A percentile compares a stretch with the other conserved stretches of the same genome.
Evolutionary conservation across 257 asterid species (phyloP).

Genomic region (Linaria vulgaris): DNA sequence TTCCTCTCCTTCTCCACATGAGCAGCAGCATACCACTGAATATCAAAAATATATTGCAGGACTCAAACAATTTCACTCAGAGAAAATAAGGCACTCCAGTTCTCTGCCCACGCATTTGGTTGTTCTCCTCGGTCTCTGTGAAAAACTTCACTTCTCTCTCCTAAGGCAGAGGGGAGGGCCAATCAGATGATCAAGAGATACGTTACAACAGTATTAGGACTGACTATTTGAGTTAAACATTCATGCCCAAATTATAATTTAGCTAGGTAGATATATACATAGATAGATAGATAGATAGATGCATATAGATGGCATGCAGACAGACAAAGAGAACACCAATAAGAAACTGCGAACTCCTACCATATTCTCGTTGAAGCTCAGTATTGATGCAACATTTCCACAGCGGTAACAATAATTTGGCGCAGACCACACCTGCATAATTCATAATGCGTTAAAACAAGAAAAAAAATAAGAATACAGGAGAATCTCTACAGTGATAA

Average conservation of each 20-base stretch:
- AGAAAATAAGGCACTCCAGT: conserved; percentile 96
- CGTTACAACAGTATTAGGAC: background rate
- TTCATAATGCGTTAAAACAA: conserved; percentile 21
- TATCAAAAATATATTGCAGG: conserved; percentile 19
- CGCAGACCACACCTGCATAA: conserved; percentile 97
- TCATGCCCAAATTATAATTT: too few species aligned
- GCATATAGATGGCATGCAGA: too few species aligned
- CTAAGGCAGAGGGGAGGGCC: conserved; percentile 35
- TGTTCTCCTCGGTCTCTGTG: conserved; percentile 97
- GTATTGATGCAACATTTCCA: conserved; percentile 95
- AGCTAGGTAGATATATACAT: too few species aligned
- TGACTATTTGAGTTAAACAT: too few species aligned
- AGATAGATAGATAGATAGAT: too few species aligned
- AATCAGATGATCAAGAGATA: background rate
- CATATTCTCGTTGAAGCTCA: conserved; percentile 97
- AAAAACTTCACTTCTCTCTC: conserved; percentile 97
- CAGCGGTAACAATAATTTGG: conserved; percentile 98
- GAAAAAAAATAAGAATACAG: conserved; percentile 12
- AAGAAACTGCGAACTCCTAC: conserved; percentile 34
- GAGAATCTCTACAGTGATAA: conserved; percentile 4
- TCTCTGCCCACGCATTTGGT: conserved; percentile 99
- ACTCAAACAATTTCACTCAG: conserved; percentile 29
- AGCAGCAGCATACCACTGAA: background rate
- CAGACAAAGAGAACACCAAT: background rate
- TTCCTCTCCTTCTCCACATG: conserved; percentile 15